Percentiles rank a stretch among this genome's conserved stretches.
phyloP scores from a whole-genome alignment of 768 basidiomycete genomes.

The Fomitopsis pulvina region DNA sequence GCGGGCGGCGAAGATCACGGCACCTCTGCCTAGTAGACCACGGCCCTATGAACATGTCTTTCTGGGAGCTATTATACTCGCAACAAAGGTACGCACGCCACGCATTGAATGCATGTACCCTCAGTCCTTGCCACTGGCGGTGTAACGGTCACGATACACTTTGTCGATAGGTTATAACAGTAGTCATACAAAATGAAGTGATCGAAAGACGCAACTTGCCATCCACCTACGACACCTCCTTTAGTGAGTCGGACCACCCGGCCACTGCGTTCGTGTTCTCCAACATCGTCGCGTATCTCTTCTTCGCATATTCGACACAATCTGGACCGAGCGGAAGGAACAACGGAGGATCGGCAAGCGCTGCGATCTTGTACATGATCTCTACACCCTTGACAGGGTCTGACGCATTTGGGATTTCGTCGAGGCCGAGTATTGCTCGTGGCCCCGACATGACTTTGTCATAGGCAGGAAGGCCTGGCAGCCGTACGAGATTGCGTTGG shows the following conservation, averaged over 20 bases:
- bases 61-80: too few relatives aligned
- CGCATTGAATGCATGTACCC: too few relatives aligned
- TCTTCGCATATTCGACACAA: not conserved
- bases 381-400: slow-evolving; percentile 16
- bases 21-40: too few relatives aligned
- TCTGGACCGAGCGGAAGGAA: slow-evolving; percentile 11
- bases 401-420: not conserved
- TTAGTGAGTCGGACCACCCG: not conserved
- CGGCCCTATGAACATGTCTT: too few relatives aligned
- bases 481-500: not conserved
- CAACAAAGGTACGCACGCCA: too few relatives aligned
- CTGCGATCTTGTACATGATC: slow-evolving; percentile 13
- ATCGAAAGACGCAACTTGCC: too few relatives aligned
- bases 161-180: too few relatives aligned
- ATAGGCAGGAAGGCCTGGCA: slow-evolving; percentile 13
- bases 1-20: too few relatives aligned
- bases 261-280: not conserved
- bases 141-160: too few relatives aligned
- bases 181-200: too few relatives aligned
- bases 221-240: too few relatives aligned
- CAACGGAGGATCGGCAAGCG: slow-evolving; percentile 14
- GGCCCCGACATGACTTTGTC: not conserved
- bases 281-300: not conserved
- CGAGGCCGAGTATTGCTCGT: not conserved
- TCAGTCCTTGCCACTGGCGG: too few relatives aligned